Conservation (phyloP, 768 basidiomycete species). For the Gloeostereum incarnatum region DNA sequence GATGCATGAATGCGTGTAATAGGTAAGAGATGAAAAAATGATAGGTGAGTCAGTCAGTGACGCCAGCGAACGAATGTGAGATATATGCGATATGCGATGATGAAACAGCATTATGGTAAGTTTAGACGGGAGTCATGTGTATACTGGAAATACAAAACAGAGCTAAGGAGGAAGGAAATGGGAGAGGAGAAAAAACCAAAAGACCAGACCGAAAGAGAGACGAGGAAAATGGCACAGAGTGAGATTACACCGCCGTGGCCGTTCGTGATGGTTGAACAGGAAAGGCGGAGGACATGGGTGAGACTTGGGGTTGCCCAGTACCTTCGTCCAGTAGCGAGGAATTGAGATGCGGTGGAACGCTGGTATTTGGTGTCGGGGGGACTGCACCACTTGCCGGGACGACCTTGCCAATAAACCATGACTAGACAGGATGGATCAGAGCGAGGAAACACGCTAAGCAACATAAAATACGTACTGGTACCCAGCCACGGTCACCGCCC, state of each 20-base stretch:
- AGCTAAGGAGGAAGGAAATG: neutral
- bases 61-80: no score
- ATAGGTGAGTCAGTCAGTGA: no score
- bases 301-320: slow-evolving; percentile 42
- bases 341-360: slow-evolving; percentile 19
- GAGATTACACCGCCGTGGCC: slow-evolving; percentile 14
- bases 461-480: slow-evolving; percentile 69
- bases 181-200: neutral
- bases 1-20: no score
- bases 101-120: no score
- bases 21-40: no score
- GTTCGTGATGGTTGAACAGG: slow-evolving; percentile 45
- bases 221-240: neutral
- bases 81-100: no score
- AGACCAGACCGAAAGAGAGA: neutral
- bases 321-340: slow-evolving; percentile 26
- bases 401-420: slow-evolving; percentile 95
- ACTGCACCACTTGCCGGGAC: slow-evolving; percentile 35
- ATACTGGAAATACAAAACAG: neutral
- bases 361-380: slow-evolving; percentile 34
- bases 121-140: no score
- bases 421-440: slow-evolving; percentile 25
- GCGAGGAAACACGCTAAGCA: slow-evolving; percentile 2
- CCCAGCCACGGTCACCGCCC: slow-evolving; percentile 93
- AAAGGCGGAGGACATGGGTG: slow-evolving; percentile 82